These are phyloP conservation scores for Volvox africanus DNA, from an alignment of 139 green algal genomes.

Conservation along the genomic window DNA sequence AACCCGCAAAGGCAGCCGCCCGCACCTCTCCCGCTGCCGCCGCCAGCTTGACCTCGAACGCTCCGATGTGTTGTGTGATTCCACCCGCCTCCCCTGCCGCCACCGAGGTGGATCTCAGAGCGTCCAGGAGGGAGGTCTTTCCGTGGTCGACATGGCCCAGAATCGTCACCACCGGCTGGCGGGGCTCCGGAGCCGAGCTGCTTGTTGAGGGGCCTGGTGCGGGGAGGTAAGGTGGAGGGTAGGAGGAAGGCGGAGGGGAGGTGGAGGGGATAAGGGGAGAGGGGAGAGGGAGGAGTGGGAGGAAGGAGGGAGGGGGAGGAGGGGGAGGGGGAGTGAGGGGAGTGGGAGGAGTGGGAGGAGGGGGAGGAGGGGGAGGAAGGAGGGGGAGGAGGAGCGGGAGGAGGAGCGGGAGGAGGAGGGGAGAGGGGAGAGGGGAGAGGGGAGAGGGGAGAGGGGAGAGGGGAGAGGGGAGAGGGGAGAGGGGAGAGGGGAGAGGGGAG, in stretches of 20 bases:
- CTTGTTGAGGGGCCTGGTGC: not conserved
- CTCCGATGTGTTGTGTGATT: conserved; percentile 96
- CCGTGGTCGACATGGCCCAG: conserved; percentile 98
- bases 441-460: not conserved
- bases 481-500: not conserved
- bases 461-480: not conserved
- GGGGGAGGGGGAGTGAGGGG: not conserved
- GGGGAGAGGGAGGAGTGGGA: not conserved
- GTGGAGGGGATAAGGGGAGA: not conserved
- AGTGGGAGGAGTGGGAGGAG: not conserved
- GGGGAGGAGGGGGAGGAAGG: not conserved
- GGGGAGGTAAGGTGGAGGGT: not conserved
- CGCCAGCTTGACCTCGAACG: conserved; percentile 88
- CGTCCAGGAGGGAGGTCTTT: conserved; percentile 95
- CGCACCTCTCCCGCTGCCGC: not conserved
- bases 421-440: not conserved
- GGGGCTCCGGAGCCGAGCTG: conserved; percentile 47
- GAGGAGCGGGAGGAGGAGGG: not conserved
- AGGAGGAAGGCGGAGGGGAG: not conserved
- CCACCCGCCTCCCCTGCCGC: conserved; percentile 92
- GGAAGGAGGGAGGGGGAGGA: not conserved
- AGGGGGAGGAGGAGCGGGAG: not conserved
- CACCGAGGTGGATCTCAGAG: conserved; percentile 85
- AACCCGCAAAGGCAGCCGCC: not conserved
- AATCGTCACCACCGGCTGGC: conserved; percentile 90